Conservation (phyloP, 2,329 filamentous ascomycete genomes). For the Pezicula carpinea region DNA sequence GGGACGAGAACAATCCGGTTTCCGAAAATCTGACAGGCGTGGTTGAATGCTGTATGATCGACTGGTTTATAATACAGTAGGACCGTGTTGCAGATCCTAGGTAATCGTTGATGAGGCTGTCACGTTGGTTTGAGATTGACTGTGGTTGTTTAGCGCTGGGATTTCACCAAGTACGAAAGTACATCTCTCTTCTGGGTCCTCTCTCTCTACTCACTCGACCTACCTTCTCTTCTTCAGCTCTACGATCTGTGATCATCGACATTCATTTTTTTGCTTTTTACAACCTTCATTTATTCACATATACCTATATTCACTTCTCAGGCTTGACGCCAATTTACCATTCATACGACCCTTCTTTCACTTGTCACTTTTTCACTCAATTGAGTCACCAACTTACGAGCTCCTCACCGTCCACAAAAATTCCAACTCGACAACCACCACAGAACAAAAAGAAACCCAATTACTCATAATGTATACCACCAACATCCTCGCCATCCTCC, state of each 20-base stretch:
- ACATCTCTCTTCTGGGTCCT: background rate
- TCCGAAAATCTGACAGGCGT: too few relatives aligned
- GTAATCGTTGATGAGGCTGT: too few relatives aligned
- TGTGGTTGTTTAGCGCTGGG: too few relatives aligned
- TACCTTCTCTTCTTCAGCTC: slow-evolving; percentile 6
- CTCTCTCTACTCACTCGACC: slow-evolving; percentile 8
- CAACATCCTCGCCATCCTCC: slow-evolving; percentile 22
- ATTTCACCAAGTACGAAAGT: too few relatives aligned
- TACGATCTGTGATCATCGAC: slow-evolving; percentile 16
- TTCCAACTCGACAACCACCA: too few relatives aligned
- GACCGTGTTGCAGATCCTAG: too few relatives aligned
- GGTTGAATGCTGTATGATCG: too few relatives aligned
- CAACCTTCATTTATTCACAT: background rate
- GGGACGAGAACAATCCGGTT: too few relatives aligned
- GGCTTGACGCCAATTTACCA: slow-evolving; percentile 1
- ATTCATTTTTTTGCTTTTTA: slow-evolving; percentile 8
- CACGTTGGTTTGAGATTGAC: too few relatives aligned
- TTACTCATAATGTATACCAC: slow-evolving; percentile 28
- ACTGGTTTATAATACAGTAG: too few relatives aligned
- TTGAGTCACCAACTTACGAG: background rate
- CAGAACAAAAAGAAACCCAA: too few relatives aligned
- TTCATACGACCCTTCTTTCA: background rate
- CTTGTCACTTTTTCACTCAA: too few relatives aligned
- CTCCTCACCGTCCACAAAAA: slow-evolving; percentile 3
- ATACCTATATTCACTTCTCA: background rate